Evolutionary conservation across 116 monocot species (phyloP), one percentile per base, ranked within the genome.

Genomic region (Papilionanthe hybrid): DNA sequence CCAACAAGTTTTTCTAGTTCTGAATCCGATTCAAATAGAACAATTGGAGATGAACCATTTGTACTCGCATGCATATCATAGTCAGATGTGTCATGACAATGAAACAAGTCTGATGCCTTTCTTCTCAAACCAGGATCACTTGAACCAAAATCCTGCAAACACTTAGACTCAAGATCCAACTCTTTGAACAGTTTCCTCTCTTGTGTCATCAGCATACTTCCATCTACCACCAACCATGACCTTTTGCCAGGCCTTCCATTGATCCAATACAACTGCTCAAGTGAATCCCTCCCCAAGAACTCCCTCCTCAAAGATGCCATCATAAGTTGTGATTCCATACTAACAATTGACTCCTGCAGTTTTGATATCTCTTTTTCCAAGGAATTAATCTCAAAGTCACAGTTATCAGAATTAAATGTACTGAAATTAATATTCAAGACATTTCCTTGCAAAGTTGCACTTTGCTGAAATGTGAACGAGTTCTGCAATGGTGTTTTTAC

Each of bases 191-290:
- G 44, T 50, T 42, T 79, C 78, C 53, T 84, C 37, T 82, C 83
- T 72, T 20, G 73, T 20, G 78, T 72, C 20, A 69, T n/a, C 20
- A 58, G 43, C 30, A 78, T 65, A 55, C 82, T 86, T 81, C 92
- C 92, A 83, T 90, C 92, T 79, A 89, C 99, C 20, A 99, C 80
- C 73, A 99, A 75, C 86, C 87, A 90, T 81, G 91, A 95, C 13
- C 81, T 83, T 72, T 88, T 86, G 78, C 93, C 84, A 78, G 95
- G 91, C 74, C 88, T 91, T 20, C 89, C 82, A 11, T 87, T 84
- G 76, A 90, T 75, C 99, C 99, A 99, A 76, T 95, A 99, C 45
- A 92, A 85, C 65, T 95, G 87, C 74, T 90, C 93, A 77, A 65
- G 72, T 67, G 93, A 90, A 86, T 99, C 99, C 83, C 89, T 93